Base-by-base conservation (phyloP, 352 stramenopile genomes). In the Peronosclerospora sorghi region DNA sequence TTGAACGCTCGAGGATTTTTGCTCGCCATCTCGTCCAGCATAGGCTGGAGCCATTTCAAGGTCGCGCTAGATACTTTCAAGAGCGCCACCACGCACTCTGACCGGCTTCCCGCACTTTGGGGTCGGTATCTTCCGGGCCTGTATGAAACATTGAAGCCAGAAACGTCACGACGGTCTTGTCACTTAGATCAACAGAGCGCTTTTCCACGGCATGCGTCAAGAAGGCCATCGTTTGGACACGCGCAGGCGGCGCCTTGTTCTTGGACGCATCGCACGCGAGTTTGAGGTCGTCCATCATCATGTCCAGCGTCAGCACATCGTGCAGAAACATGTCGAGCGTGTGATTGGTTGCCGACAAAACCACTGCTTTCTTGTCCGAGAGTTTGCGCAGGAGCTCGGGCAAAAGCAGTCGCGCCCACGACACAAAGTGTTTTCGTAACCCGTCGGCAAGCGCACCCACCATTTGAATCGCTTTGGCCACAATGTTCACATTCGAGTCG, bases 261-360 rank as follows among this genome's bases (percentile, higher is more conserved):
- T 90, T 92, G 0, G 62, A 63, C 5, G 70, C 45, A 50, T 92
- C 76, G 6, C 85, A 60, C 0, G 62, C 62, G 3, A 77, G 32
- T 41, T 83, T 84, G 17, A 94, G 57, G 24, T 94, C 81, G 15
- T 94, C 81, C 57, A 91, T 83, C 74, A 92, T 86, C 62, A 83
- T 72, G 27, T 94, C 81, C 45, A 94, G 81, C n/a, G 60, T 64
- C 76, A 94, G 69, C 1, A 72, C 66, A 42, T 91, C 71, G 51
- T 86, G 63, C 12, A 88, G 50, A 42, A 94, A 90, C 40, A 81
- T 29, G 38, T 94, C 81, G 6, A 94, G 42, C 3, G 79, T 66
- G 35, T 80, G 86, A 62, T 94, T 88, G 13, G 81, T 81, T 18
- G 74, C 73, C 17, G 68, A 83, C 17, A 94, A 55, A 29, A 94